phyloP scores from a whole-genome alignment of 306 rosid genomes.

The Trichosanthes truncata region DNA sequence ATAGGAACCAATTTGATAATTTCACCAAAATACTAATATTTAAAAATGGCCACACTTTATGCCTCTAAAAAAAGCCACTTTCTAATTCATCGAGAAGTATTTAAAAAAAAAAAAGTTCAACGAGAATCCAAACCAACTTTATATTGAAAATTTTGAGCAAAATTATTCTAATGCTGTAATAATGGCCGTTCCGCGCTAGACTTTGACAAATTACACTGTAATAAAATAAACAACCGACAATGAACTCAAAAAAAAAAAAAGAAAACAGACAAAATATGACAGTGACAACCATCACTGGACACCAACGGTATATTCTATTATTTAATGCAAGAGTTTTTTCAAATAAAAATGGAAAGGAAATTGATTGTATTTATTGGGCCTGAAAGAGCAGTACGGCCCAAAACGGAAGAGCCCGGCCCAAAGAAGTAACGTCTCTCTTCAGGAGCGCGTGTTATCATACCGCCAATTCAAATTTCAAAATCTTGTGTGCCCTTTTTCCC shows the following conservation, averaged over 20 bases:
- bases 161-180: neutral
- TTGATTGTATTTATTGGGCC: neutral
- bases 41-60: too few species aligned
- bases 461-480: conserved; percentile 16
- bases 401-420: neutral
- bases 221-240: neutral
- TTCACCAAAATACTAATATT: too few species aligned
- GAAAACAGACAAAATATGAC: neutral
- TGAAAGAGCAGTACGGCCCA: neutral
- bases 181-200: neutral
- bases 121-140: too few species aligned
- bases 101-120: too few species aligned
- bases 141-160: neutral
- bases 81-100: too few species aligned
- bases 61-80: too few species aligned
- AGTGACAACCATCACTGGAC: neutral
- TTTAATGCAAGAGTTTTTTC: neutral
- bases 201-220: neutral
- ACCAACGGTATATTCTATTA: neutral
- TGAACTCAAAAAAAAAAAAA: too few species aligned
- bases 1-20: too few species aligned
- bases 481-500: conserved; percentile 4
- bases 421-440: conserved; percentile 3
- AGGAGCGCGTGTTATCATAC: neutral
- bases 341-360: neutral